These are phyloP conservation scores for Huntiella bhutanensis DNA, from an alignment of 2,329 filamentous ascomycete species.

Conservation along the genomic window DNA sequence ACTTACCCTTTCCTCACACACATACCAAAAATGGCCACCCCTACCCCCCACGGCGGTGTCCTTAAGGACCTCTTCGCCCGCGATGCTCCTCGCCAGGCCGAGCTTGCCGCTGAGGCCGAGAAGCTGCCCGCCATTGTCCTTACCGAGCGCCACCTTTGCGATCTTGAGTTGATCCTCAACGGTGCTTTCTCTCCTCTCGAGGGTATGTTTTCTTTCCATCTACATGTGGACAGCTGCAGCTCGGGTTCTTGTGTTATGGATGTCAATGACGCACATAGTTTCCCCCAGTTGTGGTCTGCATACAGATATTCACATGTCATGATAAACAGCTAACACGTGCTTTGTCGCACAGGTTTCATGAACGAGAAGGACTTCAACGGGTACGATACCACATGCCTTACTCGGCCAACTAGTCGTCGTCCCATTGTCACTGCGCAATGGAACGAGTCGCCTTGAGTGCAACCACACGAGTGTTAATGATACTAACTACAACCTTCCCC, in stretches of 20 bases:
- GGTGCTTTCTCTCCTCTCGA: conserved; percentile 95
- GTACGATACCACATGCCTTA: conserved; percentile 27
- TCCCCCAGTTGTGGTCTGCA: too few relatives aligned
- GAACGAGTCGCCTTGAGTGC: too few relatives aligned
- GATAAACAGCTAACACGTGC: not conserved
- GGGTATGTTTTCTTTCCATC: conserved; percentile 37
- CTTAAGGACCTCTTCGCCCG: conserved; percentile 95
- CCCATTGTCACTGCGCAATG: not conserved
- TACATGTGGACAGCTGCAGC: too few relatives aligned
- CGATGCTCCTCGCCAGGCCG: conserved; percentile 63
- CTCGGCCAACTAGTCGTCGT: not conserved
- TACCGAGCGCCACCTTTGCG: conserved; percentile 87
- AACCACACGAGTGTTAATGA: not conserved
- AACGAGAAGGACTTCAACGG: conserved; percentile 92
- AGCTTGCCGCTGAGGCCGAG: conserved; percentile 74
- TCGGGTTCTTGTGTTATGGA: too few relatives aligned
- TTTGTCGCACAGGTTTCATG: conserved; percentile 57
- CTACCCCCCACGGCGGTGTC: conserved; percentile 64
- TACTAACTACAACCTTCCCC: conserved; percentile 1
- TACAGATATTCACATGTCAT: not conserved
- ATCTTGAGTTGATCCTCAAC: conserved; percentile 92
- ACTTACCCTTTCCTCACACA: not conserved
- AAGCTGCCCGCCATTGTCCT: conserved; percentile 67
- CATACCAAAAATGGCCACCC: conserved; percentile 37
- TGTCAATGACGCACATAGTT: not conserved